Percentiles rank a stretch among this genome's conserved stretches.
phyloP scores from a whole-genome alignment of 306 rosid genomes.

The Cicer yamashitae region DNA sequence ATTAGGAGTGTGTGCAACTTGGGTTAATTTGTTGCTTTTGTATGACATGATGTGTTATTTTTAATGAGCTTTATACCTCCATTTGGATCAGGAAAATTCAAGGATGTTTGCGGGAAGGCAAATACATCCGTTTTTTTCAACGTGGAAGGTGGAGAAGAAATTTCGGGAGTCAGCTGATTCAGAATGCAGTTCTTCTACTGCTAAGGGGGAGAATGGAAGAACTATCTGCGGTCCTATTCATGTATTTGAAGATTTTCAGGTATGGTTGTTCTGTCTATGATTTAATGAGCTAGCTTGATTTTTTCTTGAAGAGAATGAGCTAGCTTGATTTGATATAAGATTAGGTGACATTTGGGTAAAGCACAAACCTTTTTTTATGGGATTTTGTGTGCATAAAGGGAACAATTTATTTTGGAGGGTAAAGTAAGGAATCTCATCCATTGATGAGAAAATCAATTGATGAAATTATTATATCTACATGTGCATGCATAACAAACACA shows the following conservation, averaged over 20 bases:
- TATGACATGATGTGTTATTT: constrained; percentile 21
- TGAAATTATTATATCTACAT: neutral
- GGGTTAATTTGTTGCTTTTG: neutral
- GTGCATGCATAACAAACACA: constrained; percentile 12
- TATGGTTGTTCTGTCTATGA: constrained; percentile 39
- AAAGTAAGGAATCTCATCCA: neutral
- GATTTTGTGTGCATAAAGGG: constrained; percentile 8
- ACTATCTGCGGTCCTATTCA: constrained; percentile 59
- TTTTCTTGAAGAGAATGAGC: neutral
- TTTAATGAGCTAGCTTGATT: constrained; percentile 16
- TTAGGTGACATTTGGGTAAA: neutral
- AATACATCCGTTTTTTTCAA: constrained; percentile 77
- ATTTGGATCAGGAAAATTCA: constrained; percentile 68
- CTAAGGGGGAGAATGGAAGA: constrained; percentile 42
- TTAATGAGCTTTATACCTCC: constrained; percentile 18
- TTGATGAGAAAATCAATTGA: neutral
- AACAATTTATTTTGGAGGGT: constrained; percentile 9
- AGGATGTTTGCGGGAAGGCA: constrained; percentile 70
- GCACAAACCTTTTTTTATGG: neutral
- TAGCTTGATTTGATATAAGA: constrained; percentile 2
- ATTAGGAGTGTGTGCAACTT: neutral
- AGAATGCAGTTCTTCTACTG: constrained; percentile 30
- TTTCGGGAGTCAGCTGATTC: constrained; percentile 46
- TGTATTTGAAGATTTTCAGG: constrained; percentile 71
- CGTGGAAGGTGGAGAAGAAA: constrained; percentile 57